Conservation (phyloP, 345 rosid genomes). For the Eucalyptus erythrocorys region DNA sequence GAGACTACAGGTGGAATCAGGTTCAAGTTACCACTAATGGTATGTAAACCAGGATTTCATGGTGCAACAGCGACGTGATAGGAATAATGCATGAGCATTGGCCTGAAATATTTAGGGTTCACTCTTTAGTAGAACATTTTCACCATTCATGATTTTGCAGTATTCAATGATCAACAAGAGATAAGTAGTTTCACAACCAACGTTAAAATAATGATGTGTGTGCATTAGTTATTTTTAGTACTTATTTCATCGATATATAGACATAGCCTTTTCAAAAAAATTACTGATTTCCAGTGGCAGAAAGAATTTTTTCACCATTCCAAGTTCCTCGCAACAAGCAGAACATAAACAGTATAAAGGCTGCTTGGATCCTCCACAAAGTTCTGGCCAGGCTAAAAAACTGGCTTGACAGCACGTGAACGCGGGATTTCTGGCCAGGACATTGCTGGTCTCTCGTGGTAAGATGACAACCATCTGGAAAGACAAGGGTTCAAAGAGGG, state of each 20-base stretch:
- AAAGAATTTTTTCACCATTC: not conserved
- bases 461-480: not conserved
- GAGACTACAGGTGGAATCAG: not conserved
- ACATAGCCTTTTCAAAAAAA: not conserved
- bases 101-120: not conserved
- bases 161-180: not conserved
- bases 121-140: not conserved
- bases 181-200: too few species aligned
- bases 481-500: not conserved
- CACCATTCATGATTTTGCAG: constrained; percentile 20
- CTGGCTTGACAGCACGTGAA: not conserved
- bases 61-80: not conserved
- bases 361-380: not conserved
- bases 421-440: not conserved
- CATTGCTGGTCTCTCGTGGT: not conserved
- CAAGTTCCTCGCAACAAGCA: not conserved
- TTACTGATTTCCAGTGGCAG: not conserved
- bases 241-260: not conserved
- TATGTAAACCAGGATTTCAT: not conserved
- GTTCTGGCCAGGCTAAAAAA: not conserved
- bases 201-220: not conserved
- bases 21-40: not conserved
- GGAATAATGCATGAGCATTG: not conserved
- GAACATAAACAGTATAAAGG: not conserved
- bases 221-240: not conserved